Conservation (phyloP, 73 alveolate genomes). For the Paramecium tetraurelia region DNA sequence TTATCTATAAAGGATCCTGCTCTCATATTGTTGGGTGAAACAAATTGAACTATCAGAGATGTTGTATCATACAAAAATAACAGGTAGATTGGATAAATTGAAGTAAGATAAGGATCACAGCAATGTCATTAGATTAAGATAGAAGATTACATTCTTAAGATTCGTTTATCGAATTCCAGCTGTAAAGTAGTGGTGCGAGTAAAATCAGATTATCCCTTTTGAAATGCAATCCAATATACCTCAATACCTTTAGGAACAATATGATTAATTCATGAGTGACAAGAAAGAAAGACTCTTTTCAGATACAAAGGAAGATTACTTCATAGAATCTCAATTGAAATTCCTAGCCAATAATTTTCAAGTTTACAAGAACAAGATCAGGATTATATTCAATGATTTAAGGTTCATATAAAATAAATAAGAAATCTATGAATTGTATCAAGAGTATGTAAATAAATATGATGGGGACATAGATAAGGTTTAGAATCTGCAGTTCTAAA, state of each 20-base stretch:
- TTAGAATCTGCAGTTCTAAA: neutral
- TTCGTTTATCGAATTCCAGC: neutral
- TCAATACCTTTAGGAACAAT: neutral
- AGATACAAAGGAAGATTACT: neutral
- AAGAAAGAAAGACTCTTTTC: neutral
- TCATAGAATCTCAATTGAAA: neutral
- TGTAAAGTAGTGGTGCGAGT: neutral
- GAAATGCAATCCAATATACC: neutral
- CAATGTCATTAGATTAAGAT: neutral
- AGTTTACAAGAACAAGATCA: neutral
- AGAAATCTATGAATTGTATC: neutral
- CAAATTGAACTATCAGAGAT: neutral
- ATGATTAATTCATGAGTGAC: neutral
- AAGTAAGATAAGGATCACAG: neutral
- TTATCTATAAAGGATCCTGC: neutral
- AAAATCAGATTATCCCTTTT: neutral
- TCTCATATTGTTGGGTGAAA: neutral
- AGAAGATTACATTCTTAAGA: neutral
- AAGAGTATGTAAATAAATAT: neutral
- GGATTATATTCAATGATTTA: neutral
- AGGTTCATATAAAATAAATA: neutral
- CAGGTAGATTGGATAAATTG: neutral
- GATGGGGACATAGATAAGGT: neutral
- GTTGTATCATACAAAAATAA: neutral
- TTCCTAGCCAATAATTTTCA: neutral